These are phyloP conservation scores for Amylostereum chailletii DNA, from an alignment of 1,284 basidiomycete genomes.

Conservation along the genomic window DNA sequence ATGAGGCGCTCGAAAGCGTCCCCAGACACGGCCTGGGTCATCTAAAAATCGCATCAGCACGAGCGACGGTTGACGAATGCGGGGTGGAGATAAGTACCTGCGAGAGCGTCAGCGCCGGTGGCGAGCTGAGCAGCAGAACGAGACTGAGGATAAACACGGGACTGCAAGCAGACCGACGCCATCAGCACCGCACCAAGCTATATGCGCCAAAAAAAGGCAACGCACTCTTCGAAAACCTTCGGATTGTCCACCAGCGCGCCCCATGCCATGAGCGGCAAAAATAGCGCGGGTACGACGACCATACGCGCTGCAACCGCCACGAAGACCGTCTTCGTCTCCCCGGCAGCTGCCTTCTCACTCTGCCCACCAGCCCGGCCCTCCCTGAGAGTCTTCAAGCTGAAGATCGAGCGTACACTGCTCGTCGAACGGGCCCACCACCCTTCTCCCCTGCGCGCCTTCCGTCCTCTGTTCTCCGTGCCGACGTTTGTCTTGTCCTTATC, in stretches of 20 bases:
- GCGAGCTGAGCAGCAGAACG: constrained; percentile 68
- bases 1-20: constrained; percentile 90
- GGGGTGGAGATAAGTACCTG: constrained; percentile 38
- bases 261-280: constrained; percentile 66
- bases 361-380: constrained; percentile 6
- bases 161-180: constrained; percentile 25
- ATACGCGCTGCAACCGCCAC: constrained; percentile 77
- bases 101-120: constrained; percentile 75
- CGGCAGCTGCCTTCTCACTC: background rate
- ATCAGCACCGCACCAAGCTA: constrained; percentile 9
- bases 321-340: constrained; percentile 72
- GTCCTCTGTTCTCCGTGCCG: constrained; percentile 1
- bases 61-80: background rate
- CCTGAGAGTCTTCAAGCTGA: constrained; percentile 18
- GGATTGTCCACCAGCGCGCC: constrained; percentile 57
- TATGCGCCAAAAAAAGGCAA: constrained; percentile 16
- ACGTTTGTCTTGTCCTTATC: constrained; percentile 10
- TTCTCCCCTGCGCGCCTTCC: background rate
- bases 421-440: constrained; percentile 25
- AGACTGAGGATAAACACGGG: constrained; percentile 80
- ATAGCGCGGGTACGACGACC: constrained; percentile 74
- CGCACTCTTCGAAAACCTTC: constrained; percentile 66
- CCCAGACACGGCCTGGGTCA: constrained; percentile 81
- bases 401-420: constrained; percentile 32
- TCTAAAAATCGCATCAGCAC: constrained; percentile 33